phyloP scores from a whole-genome alignment of 2,329 filamentous ascomycete species.

The Domatiomyces catenatus region DNA sequence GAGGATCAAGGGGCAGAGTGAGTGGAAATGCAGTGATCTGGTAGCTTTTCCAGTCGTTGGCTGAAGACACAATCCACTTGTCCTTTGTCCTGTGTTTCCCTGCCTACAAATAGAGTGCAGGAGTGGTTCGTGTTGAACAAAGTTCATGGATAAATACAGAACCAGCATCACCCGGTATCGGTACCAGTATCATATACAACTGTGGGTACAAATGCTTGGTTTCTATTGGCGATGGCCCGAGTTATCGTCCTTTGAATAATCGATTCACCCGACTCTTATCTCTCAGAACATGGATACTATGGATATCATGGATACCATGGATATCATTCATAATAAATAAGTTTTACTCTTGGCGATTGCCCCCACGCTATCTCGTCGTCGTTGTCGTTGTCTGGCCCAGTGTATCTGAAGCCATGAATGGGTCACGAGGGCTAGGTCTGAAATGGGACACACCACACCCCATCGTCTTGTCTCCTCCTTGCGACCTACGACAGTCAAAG shows the following conservation, averaged over 20 bases:
- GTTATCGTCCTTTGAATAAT: neutral
- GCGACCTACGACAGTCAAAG: too few relatives aligned
- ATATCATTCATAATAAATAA: neutral
- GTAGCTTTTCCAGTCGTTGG: neutral
- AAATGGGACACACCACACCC: too few relatives aligned
- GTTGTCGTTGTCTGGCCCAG: neutral
- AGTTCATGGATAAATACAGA: too few relatives aligned
- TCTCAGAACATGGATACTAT: neutral
- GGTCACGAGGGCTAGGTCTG: too few relatives aligned
- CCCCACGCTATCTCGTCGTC: neutral
- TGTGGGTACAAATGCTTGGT: too few relatives aligned
- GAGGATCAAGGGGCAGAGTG: constrained; percentile 19
- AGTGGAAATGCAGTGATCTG: constrained; percentile 2
- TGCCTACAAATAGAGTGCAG: too few relatives aligned
- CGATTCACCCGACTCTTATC: neutral
- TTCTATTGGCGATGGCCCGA: too few relatives aligned
- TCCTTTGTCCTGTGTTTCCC: too few relatives aligned
- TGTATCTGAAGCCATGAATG: neutral
- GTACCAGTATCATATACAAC: too few relatives aligned
- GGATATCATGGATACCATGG: neutral
- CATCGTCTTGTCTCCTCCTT: too few relatives aligned
- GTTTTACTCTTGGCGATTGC: neutral
- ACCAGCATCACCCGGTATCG: too few relatives aligned
- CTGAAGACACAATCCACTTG: neutral
- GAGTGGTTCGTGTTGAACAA: too few relatives aligned